Percentiles rank a stretch among this genome's conserved stretches.
These are phyloP conservation scores for Neurospora tetraspora DNA, from an alignment of 495 filamentous ascomycete genomes.

Conservation along the genomic window DNA sequence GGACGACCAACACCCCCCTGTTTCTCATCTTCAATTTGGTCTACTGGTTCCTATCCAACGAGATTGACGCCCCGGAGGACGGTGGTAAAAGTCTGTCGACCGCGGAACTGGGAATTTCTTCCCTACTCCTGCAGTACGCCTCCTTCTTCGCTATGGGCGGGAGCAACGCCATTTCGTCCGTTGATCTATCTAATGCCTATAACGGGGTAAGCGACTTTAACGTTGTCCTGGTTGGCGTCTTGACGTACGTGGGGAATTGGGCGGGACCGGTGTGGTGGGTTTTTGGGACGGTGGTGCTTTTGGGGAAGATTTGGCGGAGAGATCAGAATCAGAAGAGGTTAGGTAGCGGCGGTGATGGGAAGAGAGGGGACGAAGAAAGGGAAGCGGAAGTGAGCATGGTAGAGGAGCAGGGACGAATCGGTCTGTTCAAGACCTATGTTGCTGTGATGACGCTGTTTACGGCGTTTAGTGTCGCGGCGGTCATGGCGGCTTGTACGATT, in stretches of 20 bases:
- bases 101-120: slow-evolving; percentile 51
- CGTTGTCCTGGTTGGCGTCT: slow-evolving; percentile 54
- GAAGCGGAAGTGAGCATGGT: not conserved
- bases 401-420: not conserved
- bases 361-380: too few relatives aligned
- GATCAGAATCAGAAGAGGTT: not conserved
- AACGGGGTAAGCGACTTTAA: slow-evolving; percentile 70
- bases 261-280: slow-evolving; percentile 83
- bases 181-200: slow-evolving; percentile 75
- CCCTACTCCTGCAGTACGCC: slow-evolving; percentile 57
- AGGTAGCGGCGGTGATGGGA: too few relatives aligned
- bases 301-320: slow-evolving; percentile 16
- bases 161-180: slow-evolving; percentile 83
- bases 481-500: slow-evolving; percentile 82
- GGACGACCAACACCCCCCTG: slow-evolving; percentile 71
- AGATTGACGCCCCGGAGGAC: not conserved
- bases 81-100: slow-evolving; percentile 31
- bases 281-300: slow-evolving; percentile 46
- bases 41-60: slow-evolving; percentile 36
- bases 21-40: slow-evolving; percentile 63
- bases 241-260: slow-evolving; percentile 89
- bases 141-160: slow-evolving; percentile 89
- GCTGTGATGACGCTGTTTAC: slow-evolving; percentile 57
- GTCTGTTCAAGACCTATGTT: slow-evolving; percentile 37
- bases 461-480: slow-evolving; percentile 48